A percentile compares a stretch with the other conserved stretches of the same genome.
These are phyloP conservation scores for Dillenia suffruticosa DNA, from an alignment of 164 flowering plant genomes.

Conservation along the genomic window DNA sequence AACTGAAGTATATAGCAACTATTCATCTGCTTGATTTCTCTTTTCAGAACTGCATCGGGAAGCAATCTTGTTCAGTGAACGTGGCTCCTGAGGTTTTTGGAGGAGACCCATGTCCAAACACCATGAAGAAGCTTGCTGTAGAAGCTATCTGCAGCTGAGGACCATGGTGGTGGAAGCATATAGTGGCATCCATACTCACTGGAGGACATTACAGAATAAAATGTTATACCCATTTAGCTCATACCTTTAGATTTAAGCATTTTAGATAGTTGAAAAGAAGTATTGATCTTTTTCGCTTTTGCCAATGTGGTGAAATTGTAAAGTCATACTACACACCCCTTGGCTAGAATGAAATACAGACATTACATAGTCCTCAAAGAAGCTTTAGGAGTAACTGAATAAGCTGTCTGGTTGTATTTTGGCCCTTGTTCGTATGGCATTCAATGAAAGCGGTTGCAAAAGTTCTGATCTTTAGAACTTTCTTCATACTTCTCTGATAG, in stretches of 20 bases:
- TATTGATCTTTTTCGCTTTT: neutral
- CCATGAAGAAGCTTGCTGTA: constrained; percentile 45
- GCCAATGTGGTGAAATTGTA: constrained; percentile 20
- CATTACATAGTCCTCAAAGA: neutral
- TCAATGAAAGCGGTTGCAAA: no score
- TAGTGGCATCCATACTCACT: no score
- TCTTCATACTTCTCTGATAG: no score
- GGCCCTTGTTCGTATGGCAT: neutral
- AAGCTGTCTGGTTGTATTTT: neutral
- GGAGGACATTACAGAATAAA: no score
- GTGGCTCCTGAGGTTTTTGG: constrained; percentile 40
- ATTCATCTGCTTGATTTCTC: no score
- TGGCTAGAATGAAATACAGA: constrained; percentile 16
- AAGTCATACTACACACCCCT: constrained; percentile 17
- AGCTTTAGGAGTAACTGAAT: neutral
- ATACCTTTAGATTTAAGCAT: no score
- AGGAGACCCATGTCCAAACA: constrained; percentile 40
- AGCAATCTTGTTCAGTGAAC: constrained; percentile 31
- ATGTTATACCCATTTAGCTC: no score
- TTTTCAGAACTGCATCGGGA: constrained; percentile 50
- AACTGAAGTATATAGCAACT: no score
- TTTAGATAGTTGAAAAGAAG: no score
- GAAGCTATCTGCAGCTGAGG: constrained; percentile 50
- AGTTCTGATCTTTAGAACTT: no score
- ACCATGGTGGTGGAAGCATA: neutral